Conservation (phyloP, 176 grass and related monocot genomes). For the Tillandsia leiboldiana region DNA sequence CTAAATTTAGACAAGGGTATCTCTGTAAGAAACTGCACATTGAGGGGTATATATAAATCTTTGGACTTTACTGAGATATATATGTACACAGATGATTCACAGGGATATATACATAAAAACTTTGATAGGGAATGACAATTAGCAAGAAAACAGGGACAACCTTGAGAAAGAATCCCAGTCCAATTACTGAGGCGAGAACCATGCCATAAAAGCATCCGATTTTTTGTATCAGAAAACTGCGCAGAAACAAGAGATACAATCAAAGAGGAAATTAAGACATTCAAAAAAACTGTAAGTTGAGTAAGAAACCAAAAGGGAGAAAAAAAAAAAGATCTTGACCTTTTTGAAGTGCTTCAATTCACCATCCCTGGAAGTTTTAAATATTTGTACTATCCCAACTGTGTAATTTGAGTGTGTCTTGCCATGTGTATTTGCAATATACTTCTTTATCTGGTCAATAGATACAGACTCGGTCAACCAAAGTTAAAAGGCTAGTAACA, state of each 20-base stretch:
- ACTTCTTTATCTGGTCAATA: constrained; percentile 64
- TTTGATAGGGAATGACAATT: not conserved
- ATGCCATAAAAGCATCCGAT: constrained; percentile 99
- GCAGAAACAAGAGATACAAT: constrained; percentile 8
- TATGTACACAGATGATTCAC: too few relatives aligned
- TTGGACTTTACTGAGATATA: too few relatives aligned
- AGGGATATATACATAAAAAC: not conserved
- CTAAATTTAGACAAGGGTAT: not conserved
- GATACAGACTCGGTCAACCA: not conserved
- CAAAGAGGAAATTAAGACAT: constrained; percentile 7
- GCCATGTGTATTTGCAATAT: constrained; percentile 72
- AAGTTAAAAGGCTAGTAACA: not conserved
- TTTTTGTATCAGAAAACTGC: constrained; percentile 61
- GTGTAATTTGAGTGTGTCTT: constrained; percentile 75
- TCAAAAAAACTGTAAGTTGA: not conserved
- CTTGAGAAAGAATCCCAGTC: constrained; percentile 91
- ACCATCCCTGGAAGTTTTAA: constrained; percentile 66
- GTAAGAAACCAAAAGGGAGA: not conserved
- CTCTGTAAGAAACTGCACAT: not conserved
- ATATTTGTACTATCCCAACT: constrained; percentile 77
- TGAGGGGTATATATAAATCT: too few relatives aligned
- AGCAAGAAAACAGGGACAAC: constrained; percentile 25
- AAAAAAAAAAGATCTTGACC: constrained; percentile 29
- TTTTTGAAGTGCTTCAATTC: constrained; percentile 65
- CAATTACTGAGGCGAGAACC: constrained; percentile 90